Conservation (phyloP, 495 filamentous ascomycete species). For the Penicillium flavigenum region DNA sequence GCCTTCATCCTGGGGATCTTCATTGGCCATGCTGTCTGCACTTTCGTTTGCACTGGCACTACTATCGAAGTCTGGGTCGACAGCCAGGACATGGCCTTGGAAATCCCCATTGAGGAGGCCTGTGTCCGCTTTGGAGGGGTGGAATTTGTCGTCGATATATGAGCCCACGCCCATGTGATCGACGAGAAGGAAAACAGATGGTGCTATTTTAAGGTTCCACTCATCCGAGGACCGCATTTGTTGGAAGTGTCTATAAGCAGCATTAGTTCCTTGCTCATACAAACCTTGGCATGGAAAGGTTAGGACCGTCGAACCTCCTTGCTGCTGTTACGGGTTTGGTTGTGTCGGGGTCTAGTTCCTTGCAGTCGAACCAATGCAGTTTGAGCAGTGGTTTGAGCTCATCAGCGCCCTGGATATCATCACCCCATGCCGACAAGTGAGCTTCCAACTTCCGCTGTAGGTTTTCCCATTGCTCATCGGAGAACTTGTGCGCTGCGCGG, state of each 20-base stretch:
- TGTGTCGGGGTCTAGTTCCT: slow-evolving; percentile 10
- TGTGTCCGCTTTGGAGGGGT: slow-evolving; percentile 9
- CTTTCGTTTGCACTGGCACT: neutral
- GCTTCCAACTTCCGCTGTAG: slow-evolving; percentile 13
- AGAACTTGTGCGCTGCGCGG: slow-evolving; percentile 11
- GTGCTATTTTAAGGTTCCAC: slow-evolving; percentile 4
- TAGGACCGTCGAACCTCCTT: neutral
- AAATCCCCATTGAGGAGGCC: slow-evolving; percentile 5
- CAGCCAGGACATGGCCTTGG: slow-evolving; percentile 13
- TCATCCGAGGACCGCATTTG: neutral
- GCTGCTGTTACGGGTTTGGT: slow-evolving; percentile 2
- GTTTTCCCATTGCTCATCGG: slow-evolving; percentile 16
- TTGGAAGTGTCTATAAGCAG: slow-evolving; percentile 15
- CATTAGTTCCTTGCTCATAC: slow-evolving; percentile 1
- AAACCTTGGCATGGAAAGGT: neutral
- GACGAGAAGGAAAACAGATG: slow-evolving; percentile 7
- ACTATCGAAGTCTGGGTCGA: slow-evolving; percentile 12
- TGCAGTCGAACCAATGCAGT: slow-evolving; percentile 27
- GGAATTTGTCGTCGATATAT: neutral
- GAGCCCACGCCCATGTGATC: slow-evolving; percentile 14
- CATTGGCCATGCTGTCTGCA: neutral
- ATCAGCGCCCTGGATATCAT: slow-evolving; percentile 15
- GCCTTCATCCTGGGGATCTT: slow-evolving; percentile 2
- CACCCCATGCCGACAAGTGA: slow-evolving; percentile 15
- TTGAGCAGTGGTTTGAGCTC: slow-evolving; percentile 12